A percentile compares a stretch with the other conserved stretches of the same genome.
These are phyloP conservation scores for Aciculosporium take DNA, from an alignment of 2,329 filamentous ascomycete species.

Conservation along the genomic window DNA sequence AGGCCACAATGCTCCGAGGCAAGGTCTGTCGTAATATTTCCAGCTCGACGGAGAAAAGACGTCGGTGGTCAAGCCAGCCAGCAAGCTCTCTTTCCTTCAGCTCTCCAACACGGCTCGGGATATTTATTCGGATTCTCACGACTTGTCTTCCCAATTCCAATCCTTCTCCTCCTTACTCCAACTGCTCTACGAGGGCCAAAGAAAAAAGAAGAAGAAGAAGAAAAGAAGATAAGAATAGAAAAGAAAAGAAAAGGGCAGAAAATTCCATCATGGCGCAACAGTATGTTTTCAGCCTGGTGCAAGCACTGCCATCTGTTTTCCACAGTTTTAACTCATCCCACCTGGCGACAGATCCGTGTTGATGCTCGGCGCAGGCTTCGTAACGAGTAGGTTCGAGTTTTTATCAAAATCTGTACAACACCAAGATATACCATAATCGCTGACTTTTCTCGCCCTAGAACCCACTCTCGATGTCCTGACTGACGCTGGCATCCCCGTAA, in stretches of 20 bases:
- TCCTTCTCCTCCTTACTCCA: too few relatives aligned
- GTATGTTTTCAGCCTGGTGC: background rate
- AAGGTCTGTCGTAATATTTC: too few relatives aligned
- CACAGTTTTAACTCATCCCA: background rate
- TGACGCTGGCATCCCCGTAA: conserved; percentile 46
- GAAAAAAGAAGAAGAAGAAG: too few relatives aligned
- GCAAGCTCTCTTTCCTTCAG: too few relatives aligned
- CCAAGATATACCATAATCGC: too few relatives aligned
- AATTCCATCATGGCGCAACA: conserved; percentile 3
- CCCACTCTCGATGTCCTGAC: conserved; percentile 51
- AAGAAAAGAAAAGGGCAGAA: background rate
- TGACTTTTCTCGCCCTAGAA: conserved; percentile 14
- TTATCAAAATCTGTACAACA: background rate
- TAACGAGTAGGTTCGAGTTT: conserved; percentile 23
- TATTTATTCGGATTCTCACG: too few relatives aligned
- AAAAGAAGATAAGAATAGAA: background rate
- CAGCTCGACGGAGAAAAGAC: too few relatives aligned
- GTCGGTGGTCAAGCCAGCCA: too few relatives aligned
- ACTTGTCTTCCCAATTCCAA: too few relatives aligned
- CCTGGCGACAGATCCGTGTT: conserved; percentile 12
- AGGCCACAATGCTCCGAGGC: conserved; percentile 2
- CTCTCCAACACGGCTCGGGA: too few relatives aligned
- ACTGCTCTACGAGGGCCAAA: background rate
- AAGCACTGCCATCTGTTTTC: background rate
- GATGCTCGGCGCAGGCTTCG: conserved; percentile 41